A percentile compares a stretch with the other conserved stretches of the same genome.
These are phyloP conservation scores for Dissophora globulifera DNA, from an alignment of 192 early-diverging fungal genomes.

Conservation along the genomic window DNA sequence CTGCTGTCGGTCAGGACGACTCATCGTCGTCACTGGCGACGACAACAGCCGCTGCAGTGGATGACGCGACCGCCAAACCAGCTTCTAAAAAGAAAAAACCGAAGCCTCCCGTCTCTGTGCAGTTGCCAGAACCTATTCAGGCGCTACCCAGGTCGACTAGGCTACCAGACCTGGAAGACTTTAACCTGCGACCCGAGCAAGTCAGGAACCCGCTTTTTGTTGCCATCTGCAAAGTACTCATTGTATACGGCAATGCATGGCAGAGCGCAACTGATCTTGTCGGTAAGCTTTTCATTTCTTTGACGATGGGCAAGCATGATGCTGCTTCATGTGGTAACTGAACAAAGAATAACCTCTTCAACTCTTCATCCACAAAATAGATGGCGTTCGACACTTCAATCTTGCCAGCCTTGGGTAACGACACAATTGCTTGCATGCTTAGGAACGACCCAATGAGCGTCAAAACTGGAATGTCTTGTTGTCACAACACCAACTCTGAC, in stretches of 20 bases:
- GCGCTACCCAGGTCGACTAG: constrained; percentile 21
- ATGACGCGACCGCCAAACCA: no score
- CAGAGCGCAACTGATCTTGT: constrained; percentile 51
- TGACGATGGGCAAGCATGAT: not conserved
- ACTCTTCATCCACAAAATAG: no score
- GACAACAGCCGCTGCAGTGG: no score
- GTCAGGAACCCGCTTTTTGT: constrained; percentile 42
- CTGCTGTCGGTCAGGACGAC: no score
- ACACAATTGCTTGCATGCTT: no score
- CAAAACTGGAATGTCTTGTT: no score
- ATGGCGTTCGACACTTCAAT: constrained; percentile 46
- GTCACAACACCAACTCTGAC: no score
- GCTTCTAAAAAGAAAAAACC: constrained; percentile 13
- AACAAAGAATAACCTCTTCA: no score
- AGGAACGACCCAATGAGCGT: no score
- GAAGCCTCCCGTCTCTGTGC: not conserved
- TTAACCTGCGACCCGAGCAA: constrained; percentile 33
- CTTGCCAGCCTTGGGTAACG: constrained; percentile 50
- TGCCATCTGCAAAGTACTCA: constrained; percentile 37
- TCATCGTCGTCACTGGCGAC: no score
- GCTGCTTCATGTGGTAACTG: no score
- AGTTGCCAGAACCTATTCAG: constrained; percentile 21
- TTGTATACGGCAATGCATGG: constrained; percentile 50
- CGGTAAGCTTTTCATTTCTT: constrained; percentile 12
- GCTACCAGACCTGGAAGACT: constrained; percentile 38